phyloP scores from a whole-genome alignment of 768 basidiomycete species.

The Tremella fuciformis region DNA sequence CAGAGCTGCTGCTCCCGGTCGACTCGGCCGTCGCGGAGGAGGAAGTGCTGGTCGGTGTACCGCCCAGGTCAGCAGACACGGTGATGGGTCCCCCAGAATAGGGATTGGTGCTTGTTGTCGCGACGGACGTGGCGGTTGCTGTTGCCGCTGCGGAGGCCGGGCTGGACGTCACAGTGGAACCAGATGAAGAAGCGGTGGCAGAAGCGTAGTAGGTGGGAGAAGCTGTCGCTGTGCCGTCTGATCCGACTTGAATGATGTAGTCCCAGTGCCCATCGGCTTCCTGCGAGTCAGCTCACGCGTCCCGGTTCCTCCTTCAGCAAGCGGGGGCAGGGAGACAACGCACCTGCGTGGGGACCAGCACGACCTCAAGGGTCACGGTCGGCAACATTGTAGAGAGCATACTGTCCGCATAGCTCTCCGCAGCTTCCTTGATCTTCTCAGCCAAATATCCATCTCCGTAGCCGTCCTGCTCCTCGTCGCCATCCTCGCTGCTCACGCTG shows the following conservation, averaged over 20 bases:
- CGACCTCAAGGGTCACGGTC: conserved; percentile 47
- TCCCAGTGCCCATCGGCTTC: conserved; percentile 51
- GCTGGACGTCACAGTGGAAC: conserved; percentile 11
- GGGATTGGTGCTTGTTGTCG: conserved; percentile 1
- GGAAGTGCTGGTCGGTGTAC: not conserved
- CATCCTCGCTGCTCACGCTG: conserved; percentile 9
- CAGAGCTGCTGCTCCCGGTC: conserved; percentile 11
- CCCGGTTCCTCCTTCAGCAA: not conserved
- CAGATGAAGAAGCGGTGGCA: conserved; percentile 4
- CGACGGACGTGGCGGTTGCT: conserved; percentile 6
- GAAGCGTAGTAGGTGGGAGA: conserved; percentile 26
- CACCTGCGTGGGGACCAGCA: conserved; percentile 49
- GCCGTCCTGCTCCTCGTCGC: not conserved
- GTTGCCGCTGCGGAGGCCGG: not conserved
- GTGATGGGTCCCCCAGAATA: conserved; percentile 18
- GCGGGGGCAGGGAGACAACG: conserved; percentile 15
- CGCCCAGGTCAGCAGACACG: conserved; percentile 10
- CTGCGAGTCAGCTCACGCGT: conserved; percentile 17
- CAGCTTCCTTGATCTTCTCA: conserved; percentile 27
- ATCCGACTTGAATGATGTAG: conserved; percentile 47
- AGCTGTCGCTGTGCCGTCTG: conserved; percentile 49
- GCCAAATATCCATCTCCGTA: conserved; percentile 4
- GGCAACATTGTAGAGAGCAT: conserved; percentile 36
- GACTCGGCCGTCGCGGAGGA: conserved; percentile 1
- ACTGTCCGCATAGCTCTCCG: conserved; percentile 34